Evolutionary conservation across 345 rosid genomes (phyloP), one percentile per base, ranked within the genome.

Genomic region (Isatis tinctoria): DNA sequence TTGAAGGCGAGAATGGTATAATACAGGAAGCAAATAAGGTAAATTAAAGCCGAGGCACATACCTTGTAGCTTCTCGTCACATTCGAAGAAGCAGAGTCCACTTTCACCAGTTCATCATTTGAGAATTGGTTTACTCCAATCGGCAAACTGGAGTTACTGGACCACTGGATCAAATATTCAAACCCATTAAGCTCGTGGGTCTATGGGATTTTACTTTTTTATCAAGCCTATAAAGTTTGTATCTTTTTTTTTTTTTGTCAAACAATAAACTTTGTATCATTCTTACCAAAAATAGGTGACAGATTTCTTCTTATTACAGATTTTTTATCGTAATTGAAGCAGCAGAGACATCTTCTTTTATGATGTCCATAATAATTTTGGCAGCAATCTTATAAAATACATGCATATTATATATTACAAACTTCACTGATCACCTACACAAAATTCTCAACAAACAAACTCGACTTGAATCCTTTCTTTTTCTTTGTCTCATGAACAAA

Each of bases 381-480:
- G 49, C 49, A 39, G 36, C 67, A 43, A 28, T 44, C 53, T 43
- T 28, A 33, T 13, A 48, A 20, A 33, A 49, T 18, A 65, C 32
- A 13, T 33, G 52, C 4, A 48, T 30, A 30, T 44, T 24, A 27
- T n/a, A 27, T 8, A 24, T 41, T 62, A 65, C 70, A 44, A 43
- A 57, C 65, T 56, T 56, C 22, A 41, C 30, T 20, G 11, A 48
- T 18, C 58, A 17, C 40, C 41, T 41, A 43, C 37, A 69, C 44
- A 44, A 56, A 69, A 43, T 57, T 41, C 51, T 57, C 26, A 57
- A 10, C 17, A 58, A 52, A 60, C n/a, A 72, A 62, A n/a, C 60
- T 26, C 26, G 67, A 57, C 49, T 66, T 59, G 35, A 66, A 58
- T 59, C 60, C n/a, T n/a, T n/a, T n/a, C n/a, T n/a, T n/a, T 58